Evolutionary conservation across 306 rosid species (phyloP).

Genomic region (Castanea mollissima): DNA sequence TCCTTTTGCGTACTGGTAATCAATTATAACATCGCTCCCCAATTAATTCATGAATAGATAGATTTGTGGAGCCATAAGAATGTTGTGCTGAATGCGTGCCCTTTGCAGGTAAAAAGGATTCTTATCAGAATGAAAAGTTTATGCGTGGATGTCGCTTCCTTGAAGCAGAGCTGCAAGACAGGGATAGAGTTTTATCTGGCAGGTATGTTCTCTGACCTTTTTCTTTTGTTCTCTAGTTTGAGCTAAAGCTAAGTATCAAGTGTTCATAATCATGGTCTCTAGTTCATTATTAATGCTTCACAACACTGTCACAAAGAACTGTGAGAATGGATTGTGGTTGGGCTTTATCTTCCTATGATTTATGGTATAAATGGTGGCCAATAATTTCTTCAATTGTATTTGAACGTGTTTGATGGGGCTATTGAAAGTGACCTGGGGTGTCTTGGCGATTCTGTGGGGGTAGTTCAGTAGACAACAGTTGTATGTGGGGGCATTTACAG

Average conservation of each 20-base stretch:
- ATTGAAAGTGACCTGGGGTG: constrained; percentile 34
- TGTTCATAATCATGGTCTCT: neutral
- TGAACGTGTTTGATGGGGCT: constrained; percentile 19
- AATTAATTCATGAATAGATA: neutral
- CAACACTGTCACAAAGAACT: neutral
- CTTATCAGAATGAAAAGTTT: constrained; percentile 82
- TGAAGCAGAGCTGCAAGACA: constrained; percentile 92
- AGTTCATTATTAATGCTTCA: neutral
- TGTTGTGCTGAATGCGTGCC: constrained; percentile 14
- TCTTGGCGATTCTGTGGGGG: constrained; percentile 22
- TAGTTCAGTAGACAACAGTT: constrained; percentile 32
- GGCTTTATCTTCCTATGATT: constrained; percentile 12
- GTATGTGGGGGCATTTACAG: constrained; percentile 42
- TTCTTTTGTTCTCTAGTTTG: neutral
- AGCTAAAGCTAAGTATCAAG: too few relatives aligned
- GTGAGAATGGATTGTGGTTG: neutral
- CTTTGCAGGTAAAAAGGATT: constrained; percentile 66
- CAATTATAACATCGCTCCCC: neutral
- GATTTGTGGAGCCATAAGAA: neutral
- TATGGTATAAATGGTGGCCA: constrained; percentile 19
- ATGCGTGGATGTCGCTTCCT: constrained; percentile 96
- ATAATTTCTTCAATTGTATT: constrained; percentile 24
- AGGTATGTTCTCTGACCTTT: constrained; percentile 44
- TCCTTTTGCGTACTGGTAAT: constrained; percentile 80
- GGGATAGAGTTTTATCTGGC: constrained; percentile 89